Conservation (phyloP, 202 grass and related monocot species). For the Cymbopogon flexuosus region DNA sequence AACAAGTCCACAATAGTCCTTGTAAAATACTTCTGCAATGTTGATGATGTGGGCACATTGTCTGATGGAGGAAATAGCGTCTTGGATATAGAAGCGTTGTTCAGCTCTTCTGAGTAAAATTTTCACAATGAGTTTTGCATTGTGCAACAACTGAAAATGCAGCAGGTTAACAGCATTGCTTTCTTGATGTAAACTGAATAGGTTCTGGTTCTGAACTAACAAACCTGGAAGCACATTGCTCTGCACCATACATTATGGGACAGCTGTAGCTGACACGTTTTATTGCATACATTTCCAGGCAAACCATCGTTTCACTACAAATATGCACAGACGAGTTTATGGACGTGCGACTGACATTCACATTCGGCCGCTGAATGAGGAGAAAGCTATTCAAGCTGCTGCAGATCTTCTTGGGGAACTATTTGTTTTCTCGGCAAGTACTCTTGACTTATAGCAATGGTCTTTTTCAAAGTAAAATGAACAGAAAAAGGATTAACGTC, state of each 20-base stretch:
- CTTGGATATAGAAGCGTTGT: background rate
- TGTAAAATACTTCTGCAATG: constrained; percentile 6
- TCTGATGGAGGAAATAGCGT: background rate
- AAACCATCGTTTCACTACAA: constrained; percentile 89
- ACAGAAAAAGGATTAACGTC: background rate
- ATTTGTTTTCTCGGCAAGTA: constrained; percentile 69
- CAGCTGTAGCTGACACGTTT: constrained; percentile 26
- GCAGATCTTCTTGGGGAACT: constrained; percentile 83
- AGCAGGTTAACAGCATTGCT: background rate
- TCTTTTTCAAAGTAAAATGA: background rate
- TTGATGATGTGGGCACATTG: background rate
- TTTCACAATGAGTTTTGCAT: constrained; percentile 1
- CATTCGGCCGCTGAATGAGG: constrained; percentile 84
- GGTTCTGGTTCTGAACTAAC: background rate
- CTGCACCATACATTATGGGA: background rate
- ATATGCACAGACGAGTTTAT: constrained; percentile 76
- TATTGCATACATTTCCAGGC: constrained; percentile 42
- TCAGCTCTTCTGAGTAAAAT: background rate
- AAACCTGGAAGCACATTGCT: background rate
- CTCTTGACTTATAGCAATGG: background rate
- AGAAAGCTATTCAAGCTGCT: constrained; percentile 90
- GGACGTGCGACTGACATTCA: constrained; percentile 64
- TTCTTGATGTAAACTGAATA: background rate
- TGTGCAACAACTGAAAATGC: background rate
- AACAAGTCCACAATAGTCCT: background rate